Conservation (phyloP, 371 early-diverging fungal species). For the Gilbertella persicaria region DNA sequence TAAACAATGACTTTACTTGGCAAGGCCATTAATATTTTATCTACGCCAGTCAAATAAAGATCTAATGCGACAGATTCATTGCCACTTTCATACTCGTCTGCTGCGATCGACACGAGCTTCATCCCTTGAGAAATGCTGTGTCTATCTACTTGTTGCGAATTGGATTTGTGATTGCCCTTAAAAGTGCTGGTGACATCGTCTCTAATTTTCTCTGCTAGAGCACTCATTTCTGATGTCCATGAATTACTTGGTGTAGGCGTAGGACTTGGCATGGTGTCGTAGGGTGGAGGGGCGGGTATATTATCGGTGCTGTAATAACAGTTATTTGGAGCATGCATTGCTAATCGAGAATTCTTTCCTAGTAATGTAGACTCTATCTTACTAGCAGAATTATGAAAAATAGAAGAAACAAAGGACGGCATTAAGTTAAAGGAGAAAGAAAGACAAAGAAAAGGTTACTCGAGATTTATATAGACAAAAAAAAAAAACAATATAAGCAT, state of each 20-base stretch:
- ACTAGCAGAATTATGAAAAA: constrained; percentile 31
- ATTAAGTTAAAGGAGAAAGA: constrained; percentile 8
- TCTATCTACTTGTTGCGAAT: constrained; percentile 28
- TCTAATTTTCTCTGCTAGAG: constrained; percentile 36
- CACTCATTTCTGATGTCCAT: constrained; percentile 45
- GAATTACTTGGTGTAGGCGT: constrained; percentile 35
- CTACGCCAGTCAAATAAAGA: constrained; percentile 55
- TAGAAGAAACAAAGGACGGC: constrained; percentile 38
- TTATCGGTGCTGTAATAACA: constrained; percentile 13
- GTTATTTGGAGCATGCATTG: constrained; percentile 7
- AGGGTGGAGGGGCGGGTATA: constrained; percentile 24
- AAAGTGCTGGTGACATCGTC: constrained; percentile 27
- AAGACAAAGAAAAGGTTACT: constrained; percentile 10
- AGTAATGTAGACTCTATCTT: constrained; percentile 21
- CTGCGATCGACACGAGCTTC: constrained; percentile 55
- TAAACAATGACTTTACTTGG: constrained; percentile 44
- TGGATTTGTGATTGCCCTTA: neutral
- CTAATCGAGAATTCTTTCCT: constrained; percentile 8
- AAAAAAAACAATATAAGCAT: neutral
- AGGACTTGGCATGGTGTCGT: constrained; percentile 18
- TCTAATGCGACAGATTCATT: constrained; percentile 54
- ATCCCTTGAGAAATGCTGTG: constrained; percentile 55
- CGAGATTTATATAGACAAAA: too few species aligned
- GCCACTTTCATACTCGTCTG: constrained; percentile 57
- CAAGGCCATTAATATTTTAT: constrained; percentile 53